Evolutionary conservation across 2,329 filamentous ascomycete genomes (phyloP).

Genomic region (Sporothrix pseudoabietina): DNA sequence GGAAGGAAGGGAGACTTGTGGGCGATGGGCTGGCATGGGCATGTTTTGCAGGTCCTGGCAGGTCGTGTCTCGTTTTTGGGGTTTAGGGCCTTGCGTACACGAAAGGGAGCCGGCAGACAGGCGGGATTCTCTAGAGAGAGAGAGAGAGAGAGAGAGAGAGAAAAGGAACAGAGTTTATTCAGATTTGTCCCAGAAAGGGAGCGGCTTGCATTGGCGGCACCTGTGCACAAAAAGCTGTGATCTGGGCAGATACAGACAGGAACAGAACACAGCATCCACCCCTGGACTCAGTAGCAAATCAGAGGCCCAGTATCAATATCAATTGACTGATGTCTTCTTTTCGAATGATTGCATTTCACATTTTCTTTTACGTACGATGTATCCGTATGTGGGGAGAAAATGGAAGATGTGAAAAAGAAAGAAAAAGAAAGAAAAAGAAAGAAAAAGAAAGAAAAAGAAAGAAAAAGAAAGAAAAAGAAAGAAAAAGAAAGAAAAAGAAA

Average conservation of each 20-base stretch:
- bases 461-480: background rate
- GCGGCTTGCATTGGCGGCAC: background rate
- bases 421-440: background rate
- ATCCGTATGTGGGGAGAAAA: background rate
- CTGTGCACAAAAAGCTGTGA: background rate
- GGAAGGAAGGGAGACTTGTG: constrained; percentile 7
- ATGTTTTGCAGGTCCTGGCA: background rate
- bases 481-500: background rate
- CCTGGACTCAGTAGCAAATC: background rate
- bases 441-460: background rate
- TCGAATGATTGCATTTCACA: background rate
- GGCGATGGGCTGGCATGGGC: background rate
- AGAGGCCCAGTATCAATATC: background rate
- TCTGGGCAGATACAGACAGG: background rate
- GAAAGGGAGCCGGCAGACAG: constrained; percentile 2
- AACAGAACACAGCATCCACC: background rate
- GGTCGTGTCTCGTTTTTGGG: background rate
- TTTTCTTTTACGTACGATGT: background rate
- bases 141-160: too few relatives aligned
- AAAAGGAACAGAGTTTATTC: too few relatives aligned
- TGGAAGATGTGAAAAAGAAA: background rate
- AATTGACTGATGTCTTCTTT: background rate
- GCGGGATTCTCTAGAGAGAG: background rate
- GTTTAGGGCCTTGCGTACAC: background rate
- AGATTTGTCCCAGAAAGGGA: background rate